phyloP scores from a whole-genome alignment of 2,329 filamentous ascomycete species.

The Escovopsis sp. region DNA sequence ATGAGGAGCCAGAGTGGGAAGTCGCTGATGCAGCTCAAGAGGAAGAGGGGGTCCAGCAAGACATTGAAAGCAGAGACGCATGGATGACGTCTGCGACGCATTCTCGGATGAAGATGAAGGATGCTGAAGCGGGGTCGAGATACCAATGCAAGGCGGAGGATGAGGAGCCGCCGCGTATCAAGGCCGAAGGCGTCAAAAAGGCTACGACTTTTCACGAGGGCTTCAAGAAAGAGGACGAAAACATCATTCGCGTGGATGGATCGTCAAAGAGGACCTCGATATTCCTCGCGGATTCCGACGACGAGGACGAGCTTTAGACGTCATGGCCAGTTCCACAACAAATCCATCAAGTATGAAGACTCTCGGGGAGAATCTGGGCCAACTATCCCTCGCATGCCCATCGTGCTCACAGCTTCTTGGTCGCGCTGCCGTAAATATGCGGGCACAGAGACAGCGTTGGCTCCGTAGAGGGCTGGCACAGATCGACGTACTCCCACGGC shows the following conservation, averaged over 20 bases:
- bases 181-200: too few species aligned
- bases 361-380: not conserved
- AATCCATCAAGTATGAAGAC: not conserved
- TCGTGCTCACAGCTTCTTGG: constrained; percentile 24
- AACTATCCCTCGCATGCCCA: not conserved
- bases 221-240: constrained; percentile 2
- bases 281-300: constrained; percentile 24
- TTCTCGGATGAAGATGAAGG: constrained; percentile 1
- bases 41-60: constrained; percentile 4
- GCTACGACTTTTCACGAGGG: not conserved
- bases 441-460: constrained; percentile 29
- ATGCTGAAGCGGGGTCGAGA: constrained; percentile 2
- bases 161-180: too few species aligned
- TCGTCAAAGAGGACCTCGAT: constrained; percentile 18
- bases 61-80: constrained; percentile 1
- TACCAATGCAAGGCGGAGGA: too few species aligned
- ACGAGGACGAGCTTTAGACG: constrained; percentile 23
- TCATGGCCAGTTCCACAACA: constrained; percentile 1
- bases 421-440: constrained; percentile 36
- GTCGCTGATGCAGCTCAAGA: constrained; percentile 1
- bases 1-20: constrained; percentile 12
- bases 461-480: constrained; percentile 26
- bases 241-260: constrained; percentile 9
- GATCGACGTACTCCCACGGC: constrained; percentile 34
- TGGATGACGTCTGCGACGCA: not conserved